Percentiles rank a stretch among this genome's conserved stretches.
Evolutionary conservation across 2,329 filamentous ascomycete genomes (phyloP).

Genomic region (Chaetomiaceae sp.): DNA sequence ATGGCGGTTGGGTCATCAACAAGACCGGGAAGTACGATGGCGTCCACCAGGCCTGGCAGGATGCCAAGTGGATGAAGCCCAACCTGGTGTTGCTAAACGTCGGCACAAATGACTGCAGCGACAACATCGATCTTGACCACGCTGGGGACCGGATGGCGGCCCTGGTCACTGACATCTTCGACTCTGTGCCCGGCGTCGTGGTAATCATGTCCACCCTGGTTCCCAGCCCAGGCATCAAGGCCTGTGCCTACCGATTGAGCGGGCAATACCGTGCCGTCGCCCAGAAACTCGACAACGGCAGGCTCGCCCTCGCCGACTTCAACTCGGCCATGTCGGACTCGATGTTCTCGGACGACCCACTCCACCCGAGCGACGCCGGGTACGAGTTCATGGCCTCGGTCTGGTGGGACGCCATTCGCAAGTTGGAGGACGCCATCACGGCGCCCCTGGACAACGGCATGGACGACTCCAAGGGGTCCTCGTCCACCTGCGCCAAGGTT

Average conservation of each 20-base stretch:
- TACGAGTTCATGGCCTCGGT: constrained; percentile 14
- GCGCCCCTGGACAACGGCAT: background rate
- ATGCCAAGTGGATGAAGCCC: background rate
- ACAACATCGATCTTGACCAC: background rate
- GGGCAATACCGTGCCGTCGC: background rate
- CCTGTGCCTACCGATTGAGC: background rate
- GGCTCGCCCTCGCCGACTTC: constrained; percentile 14
- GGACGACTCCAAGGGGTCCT: background rate
- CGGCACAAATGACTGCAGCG: constrained; percentile 10
- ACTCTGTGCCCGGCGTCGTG: background rate
- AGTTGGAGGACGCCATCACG: constrained; percentile 4
- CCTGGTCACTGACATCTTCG: constrained; percentile 5
- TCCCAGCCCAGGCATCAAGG: background rate
- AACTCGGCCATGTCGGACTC: background rate
- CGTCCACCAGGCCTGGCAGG: too few relatives aligned
- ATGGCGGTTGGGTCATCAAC: constrained; percentile 11
- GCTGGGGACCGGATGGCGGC: background rate
- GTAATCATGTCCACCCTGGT: background rate
- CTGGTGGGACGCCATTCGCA: constrained; percentile 16
- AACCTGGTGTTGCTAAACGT: constrained; percentile 9
- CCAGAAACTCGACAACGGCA: background rate
- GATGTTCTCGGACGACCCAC: constrained; percentile 5
- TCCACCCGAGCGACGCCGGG: constrained; percentile 16
- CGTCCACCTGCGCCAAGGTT: constrained; percentile 5
- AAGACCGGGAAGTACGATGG: background rate